phyloP scores from a whole-genome alignment of 2,329 filamentous ascomycete genomes.

The Nectriaceae sp. region DNA sequence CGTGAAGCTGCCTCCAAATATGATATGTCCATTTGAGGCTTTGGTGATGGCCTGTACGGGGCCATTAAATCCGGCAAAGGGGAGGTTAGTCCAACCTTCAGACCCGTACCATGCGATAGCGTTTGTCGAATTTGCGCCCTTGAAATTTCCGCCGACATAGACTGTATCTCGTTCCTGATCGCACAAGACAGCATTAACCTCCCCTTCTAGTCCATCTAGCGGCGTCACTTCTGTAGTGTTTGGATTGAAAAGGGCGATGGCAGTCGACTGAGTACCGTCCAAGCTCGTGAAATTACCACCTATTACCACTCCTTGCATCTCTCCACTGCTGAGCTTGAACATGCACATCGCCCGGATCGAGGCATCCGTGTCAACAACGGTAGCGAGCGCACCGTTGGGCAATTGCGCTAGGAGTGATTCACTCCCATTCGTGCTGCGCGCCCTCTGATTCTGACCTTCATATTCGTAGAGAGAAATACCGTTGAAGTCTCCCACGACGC shows the following conservation, averaged over 20 bases:
- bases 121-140: conserved; percentile 79
- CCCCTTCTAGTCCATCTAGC: conserved; percentile 79
- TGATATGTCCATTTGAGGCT: conserved; percentile 77
- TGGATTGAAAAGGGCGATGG: conserved; percentile 80
- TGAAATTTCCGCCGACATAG: conserved; percentile 89
- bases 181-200: conserved; percentile 81
- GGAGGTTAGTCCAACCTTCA: conserved; percentile 74
- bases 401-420: conserved; percentile 79
- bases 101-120: conserved; percentile 78
- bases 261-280: conserved; percentile 72
- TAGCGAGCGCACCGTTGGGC: conserved; percentile 81
- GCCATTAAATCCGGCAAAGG: conserved; percentile 94
- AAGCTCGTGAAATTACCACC: conserved; percentile 96
- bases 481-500: conserved; percentile 85
- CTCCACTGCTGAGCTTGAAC: conserved; percentile 67
- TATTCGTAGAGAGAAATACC: conserved; percentile 90
- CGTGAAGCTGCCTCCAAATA: conserved; percentile 90
- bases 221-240: conserved; percentile 69
- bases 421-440: conserved; percentile 72
- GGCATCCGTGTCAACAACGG: conserved; percentile 76
- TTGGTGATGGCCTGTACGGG: conserved; percentile 85
- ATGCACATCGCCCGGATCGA: conserved; percentile 88
- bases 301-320: conserved; percentile 73
- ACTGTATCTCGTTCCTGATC: conserved; percentile 77
- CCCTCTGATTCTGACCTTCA: conserved; percentile 72